Base-by-base conservation (phyloP, 2,329 filamentous ascomycete species). In the Penicillium sp. region DNA sequence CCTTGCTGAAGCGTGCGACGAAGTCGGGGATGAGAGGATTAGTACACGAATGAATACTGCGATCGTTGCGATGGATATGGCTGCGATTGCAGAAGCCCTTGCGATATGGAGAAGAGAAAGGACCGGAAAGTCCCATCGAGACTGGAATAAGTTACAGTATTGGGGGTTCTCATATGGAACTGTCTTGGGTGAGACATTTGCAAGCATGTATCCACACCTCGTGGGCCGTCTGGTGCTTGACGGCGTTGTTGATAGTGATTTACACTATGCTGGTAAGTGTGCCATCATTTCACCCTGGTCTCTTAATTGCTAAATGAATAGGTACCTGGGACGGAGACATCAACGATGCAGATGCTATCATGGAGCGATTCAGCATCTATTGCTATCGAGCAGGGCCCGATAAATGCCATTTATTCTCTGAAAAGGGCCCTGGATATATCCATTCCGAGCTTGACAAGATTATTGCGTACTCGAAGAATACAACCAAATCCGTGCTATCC, bases 341-440 rank as follows among this genome's bases (percentile, higher is more conserved):
- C 7, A 73, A 73, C n/a, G 81, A 86, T 62, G 79, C 81, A 14
- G 84, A 87, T 66, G 75, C 78, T 51, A 78, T 82, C 6, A 77
- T 85, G 63, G 69, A 77, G 1, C 78, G 73, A 19, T 86, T 87
- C 56, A 84, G 82, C 63, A 70, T 74, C 19, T 77, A 79, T 41
- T 88, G 86, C 64, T 77, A 80, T 63, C 70, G 75, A 43, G 84
- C 80, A 19, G 81, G 82, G 0, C 56, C 60, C 46, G 27, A 55
- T 35, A 61, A 63, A 14, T 64, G 62, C 22, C 33, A 6, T 8
- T n/a, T 37, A 4, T 37, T 37, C 33, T 61, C 62, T 16, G 59
- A 63, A 24, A 61, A 56, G 58, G 58, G 58, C 33, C 59, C 61
- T 13, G 8, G 7, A n/a, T n/a, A n/a, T 7, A n/a, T 37, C 16